Percentiles rank a stretch among this genome's conserved stretches.
phyloP scores from a whole-genome alignment of 2,329 filamentous ascomycete species.

The Monosporascus sp. region DNA sequence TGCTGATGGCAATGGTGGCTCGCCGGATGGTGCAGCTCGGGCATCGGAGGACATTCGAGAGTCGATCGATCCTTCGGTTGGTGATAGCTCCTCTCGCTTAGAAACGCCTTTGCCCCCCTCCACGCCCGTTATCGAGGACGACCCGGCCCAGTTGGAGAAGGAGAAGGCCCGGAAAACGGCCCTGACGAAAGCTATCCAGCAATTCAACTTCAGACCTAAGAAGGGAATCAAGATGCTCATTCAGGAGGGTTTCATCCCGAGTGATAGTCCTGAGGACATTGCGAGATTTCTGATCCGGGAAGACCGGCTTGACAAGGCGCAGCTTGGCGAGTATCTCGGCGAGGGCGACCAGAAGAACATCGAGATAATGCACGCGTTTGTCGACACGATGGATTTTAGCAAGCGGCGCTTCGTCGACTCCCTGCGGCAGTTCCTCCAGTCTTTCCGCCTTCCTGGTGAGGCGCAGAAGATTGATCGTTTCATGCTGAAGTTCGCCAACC shows the following conservation, averaged over 20 bases:
- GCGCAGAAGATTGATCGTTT: conserved; percentile 99
- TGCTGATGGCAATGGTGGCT: conserved; percentile 54
- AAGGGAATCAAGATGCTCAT: conserved; percentile 81
- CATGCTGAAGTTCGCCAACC: conserved; percentile 98
- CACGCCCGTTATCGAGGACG: conserved; percentile 74
- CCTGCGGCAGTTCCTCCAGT: conserved; percentile 84
- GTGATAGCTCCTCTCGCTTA: conserved; percentile 57
- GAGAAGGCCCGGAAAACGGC: conserved; percentile 94
- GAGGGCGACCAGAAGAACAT: conserved; percentile 93
- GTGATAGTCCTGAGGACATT: conserved; percentile 73
- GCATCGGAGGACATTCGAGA: conserved; percentile 58
- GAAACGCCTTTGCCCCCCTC: conserved; percentile 57
- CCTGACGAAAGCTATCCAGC: conserved; percentile 77
- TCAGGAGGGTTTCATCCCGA: conserved; percentile 80
- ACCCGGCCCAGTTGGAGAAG: conserved; percentile 89
- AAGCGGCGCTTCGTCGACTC: conserved; percentile 92
- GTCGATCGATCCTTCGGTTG: conserved; percentile 68
- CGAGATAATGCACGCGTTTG: conserved; percentile 97
- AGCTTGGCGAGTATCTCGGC: conserved; percentile 89
- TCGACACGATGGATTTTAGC: conserved; percentile 89
- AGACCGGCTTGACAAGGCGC: conserved; percentile 82
- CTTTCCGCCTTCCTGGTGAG: conserved; percentile 91
- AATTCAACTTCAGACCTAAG: conserved; percentile 98
- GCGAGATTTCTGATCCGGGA: conserved; percentile 77
- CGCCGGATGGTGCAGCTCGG: conserved; percentile 46